Percentiles rank a stretch among this genome's conserved stretches.
Evolutionary conservation across 2,329 filamentous ascomycete genomes (phyloP).

Genomic region (Trichocomaceae sp.): DNA sequence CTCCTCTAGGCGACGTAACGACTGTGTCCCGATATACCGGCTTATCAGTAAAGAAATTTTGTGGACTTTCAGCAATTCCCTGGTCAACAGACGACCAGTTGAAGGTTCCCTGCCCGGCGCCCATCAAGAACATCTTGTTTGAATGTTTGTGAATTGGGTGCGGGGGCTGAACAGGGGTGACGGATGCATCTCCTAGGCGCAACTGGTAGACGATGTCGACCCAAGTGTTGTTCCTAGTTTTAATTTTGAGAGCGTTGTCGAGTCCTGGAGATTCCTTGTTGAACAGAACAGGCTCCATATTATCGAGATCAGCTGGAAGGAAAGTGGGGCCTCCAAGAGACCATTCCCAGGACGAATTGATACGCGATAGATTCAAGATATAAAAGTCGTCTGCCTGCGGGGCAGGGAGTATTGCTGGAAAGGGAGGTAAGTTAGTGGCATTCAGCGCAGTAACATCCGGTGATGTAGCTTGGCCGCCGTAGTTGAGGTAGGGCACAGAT

Average conservation of each 20-base stretch:
- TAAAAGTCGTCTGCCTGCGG: conserved; percentile 42
- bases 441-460: conserved; percentile 41
- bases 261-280: conserved; percentile 31
- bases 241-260: conserved; percentile 44
- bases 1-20: conserved; percentile 32
- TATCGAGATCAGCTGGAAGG: conserved; percentile 32
- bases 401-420: conserved; percentile 42
- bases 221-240: conserved; percentile 46
- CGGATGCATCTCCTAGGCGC: conserved; percentile 12
- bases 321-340: conserved; percentile 46
- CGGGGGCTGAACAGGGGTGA: conserved; percentile 44
- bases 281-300: conserved; percentile 46
- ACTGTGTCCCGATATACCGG: conserved; percentile 49
- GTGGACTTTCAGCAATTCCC: conserved; percentile 43
- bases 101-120: conserved; percentile 46
- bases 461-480: conserved; percentile 42
- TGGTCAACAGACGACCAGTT: conserved; percentile 50
- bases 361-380: conserved; percentile 27
- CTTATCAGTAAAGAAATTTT: conserved; percentile 51
- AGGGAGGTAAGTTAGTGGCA: conserved; percentile 40
- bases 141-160: conserved; percentile 62
- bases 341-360: conserved; percentile 36
- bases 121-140: conserved; percentile 54
- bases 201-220: conserved; percentile 49
- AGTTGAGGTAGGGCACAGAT: conserved; percentile 45